Evolutionary conservation across 139 green algal species (phyloP).

Genomic region (Chlorella sorokiniana): DNA sequence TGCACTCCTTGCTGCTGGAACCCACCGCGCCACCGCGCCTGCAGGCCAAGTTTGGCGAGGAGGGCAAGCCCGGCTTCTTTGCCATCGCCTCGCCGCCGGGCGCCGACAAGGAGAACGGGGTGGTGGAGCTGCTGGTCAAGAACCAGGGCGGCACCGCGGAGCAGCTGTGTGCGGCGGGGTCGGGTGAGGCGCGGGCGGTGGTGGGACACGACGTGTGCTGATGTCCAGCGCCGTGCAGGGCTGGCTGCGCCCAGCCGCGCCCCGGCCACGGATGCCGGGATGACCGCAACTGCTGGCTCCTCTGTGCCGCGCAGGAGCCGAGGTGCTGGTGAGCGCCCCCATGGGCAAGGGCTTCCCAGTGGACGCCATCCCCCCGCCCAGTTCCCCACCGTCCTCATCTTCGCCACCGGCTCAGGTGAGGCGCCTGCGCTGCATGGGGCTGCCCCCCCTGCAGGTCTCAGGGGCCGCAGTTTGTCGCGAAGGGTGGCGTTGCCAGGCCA

Average conservation of each 20-base stretch:
- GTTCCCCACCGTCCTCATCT: conserved; percentile 72
- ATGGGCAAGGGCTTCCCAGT: conserved; percentile 91
- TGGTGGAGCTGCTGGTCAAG: conserved; percentile 77
- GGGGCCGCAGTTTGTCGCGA: not conserved
- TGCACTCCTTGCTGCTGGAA: too few species aligned
- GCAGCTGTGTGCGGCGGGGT: conserved; percentile 45
- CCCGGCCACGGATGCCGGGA: not conserved
- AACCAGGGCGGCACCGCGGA: conserved; percentile 61
- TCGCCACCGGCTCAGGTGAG: conserved; percentile 70
- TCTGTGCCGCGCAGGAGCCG: conserved; percentile 29
- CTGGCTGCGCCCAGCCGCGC: not conserved
- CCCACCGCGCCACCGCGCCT: too few species aligned
- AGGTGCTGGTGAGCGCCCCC: conserved; percentile 57
- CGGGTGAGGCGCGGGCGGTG: not conserved
- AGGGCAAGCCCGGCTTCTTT: conserved; percentile 88
- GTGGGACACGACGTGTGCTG: too few species aligned
- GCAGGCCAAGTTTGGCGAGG: conserved; percentile 58
- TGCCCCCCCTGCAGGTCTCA: not conserved
- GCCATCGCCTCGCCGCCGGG: conserved; percentile 85
- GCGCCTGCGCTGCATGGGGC: not conserved
- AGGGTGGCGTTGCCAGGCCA: too few species aligned
- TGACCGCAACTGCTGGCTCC: not conserved
- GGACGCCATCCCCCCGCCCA: conserved; percentile 71
- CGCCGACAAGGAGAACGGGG: conserved; percentile 41
- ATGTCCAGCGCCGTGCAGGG: too few species aligned